Evolutionary conservation across 2,329 filamentous ascomycete species (phyloP).

Genomic region (Phoma sp.): DNA sequence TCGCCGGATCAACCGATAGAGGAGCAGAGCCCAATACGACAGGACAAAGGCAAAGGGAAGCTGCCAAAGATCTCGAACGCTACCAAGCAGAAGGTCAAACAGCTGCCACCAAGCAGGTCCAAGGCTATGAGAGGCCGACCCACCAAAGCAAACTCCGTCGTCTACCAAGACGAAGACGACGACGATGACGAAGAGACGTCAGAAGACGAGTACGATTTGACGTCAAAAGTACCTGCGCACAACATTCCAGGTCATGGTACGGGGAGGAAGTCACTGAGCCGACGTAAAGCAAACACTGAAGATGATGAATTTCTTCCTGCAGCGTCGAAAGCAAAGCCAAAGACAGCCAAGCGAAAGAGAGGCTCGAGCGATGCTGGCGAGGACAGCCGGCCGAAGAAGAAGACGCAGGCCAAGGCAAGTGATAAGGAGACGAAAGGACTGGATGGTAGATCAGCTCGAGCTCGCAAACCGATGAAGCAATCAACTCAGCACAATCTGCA

Average conservation of each 20-base stretch:
- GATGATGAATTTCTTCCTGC: slow-evolving; percentile 20
- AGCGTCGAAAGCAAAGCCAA: slow-evolving; percentile 8
- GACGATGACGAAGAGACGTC: background rate
- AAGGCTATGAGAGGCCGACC: slow-evolving; percentile 6
- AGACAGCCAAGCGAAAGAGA: slow-evolving; percentile 18
- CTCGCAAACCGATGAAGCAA: slow-evolving; percentile 1
- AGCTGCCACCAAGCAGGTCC: slow-evolving; percentile 7
- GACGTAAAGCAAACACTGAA: slow-evolving; percentile 7
- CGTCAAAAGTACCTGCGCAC: background rate
- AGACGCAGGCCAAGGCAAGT: background rate
- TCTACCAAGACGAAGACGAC: background rate
- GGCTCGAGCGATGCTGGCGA: background rate
- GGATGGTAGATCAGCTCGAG: background rate
- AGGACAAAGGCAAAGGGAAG: slow-evolving; percentile 19
- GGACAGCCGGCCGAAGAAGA: slow-evolving; percentile 6
- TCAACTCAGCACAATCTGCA: background rate
- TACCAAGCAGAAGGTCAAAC: slow-evolving; percentile 18
- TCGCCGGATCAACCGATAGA: background rate
- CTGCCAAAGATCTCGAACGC: slow-evolving; percentile 23
- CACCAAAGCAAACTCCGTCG: background rate
- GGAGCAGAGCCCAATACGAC: background rate
- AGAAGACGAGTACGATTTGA: slow-evolving; percentile 4
- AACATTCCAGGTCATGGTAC: background rate
- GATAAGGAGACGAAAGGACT: background rate
- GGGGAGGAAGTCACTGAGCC: background rate